Percentiles rank a stretch among this genome's conserved stretches.
phyloP scores from a whole-genome alignment of 768 basidiomycete genomes.

The Podaxis mareebaensis region DNA sequence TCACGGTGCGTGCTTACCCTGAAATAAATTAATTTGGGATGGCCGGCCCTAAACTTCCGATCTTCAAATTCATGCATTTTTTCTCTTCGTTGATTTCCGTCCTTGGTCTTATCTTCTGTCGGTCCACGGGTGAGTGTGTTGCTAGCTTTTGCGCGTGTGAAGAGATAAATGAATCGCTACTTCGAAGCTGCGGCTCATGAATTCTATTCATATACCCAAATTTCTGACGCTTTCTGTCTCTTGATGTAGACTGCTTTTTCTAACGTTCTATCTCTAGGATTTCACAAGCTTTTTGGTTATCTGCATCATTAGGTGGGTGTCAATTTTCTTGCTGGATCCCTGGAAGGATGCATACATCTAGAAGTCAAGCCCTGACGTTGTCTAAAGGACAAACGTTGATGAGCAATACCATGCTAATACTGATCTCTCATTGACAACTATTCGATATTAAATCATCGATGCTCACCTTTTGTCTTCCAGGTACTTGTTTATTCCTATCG shows the following conservation, averaged over 20 bases:
- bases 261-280: slow-evolving; percentile 19
- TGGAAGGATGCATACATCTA: slow-evolving; percentile 68
- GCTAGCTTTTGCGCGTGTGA: slow-evolving; percentile 40
- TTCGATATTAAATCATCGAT: not conserved
- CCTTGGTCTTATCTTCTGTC: slow-evolving; percentile 16
- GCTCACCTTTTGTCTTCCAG: slow-evolving; percentile 14
- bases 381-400: slow-evolving; percentile 74
- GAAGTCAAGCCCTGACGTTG: slow-evolving; percentile 90
- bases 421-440: slow-evolving; percentile 38
- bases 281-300: slow-evolving; percentile 14
- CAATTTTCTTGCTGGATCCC: slow-evolving; percentile 25
- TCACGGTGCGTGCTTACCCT: not conserved
- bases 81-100: slow-evolving; percentile 19
- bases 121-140: slow-evolving; percentile 32
- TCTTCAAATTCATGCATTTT: slow-evolving; percentile 20
- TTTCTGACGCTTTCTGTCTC: slow-evolving; percentile 63
- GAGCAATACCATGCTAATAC: slow-evolving; percentile 89
- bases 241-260: not conserved
- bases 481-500: not conserved
- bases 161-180: slow-evolving; percentile 86
- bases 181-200: slow-evolving; percentile 79
- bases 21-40: not conserved
- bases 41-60: slow-evolving; percentile 38
- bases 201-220: slow-evolving; percentile 81
- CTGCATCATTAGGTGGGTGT: slow-evolving; percentile 21